Evolutionary conservation across 768 basidiomycete genomes (phyloP), one percentile per base, ranked within the genome.

Genomic region (Tephrocybe rancida): DNA sequence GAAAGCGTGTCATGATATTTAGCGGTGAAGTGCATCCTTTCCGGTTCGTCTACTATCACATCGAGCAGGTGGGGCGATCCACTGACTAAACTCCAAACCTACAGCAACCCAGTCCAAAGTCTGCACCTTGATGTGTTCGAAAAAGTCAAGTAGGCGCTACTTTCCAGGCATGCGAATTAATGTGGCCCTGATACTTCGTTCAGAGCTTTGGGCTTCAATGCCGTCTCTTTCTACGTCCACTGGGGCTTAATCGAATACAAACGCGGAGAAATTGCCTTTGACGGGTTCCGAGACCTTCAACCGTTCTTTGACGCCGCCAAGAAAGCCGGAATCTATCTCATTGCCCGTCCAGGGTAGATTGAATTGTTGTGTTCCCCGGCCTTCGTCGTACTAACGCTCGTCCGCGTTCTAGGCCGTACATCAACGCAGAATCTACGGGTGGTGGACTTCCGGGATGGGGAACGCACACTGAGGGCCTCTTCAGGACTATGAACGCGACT

Each of bases 361-460:
- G 21, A 41, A 18, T 11, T 35, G 38, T 26, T 41, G 3, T 38
- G 13, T 11, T 32, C 30, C 6, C 34, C 26, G 19, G 2, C 5
- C 48, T 29, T 39, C 22, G 16, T 29, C 32, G 21, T 13, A 50
- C 44, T 26, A 42, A 8, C 32, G n/a, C 14, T 29, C 19, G 2
- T 38, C 9, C 29, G 25, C 24, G 21, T 3, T 54, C 45, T 41
- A 75, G 76, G 6, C 75, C 76, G 3, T 76, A 78, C 35, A 74
- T 78, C 49, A 78, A 81, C 55, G 78, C 74, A 1, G 80, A 82
- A 60, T 76, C 73, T 2, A 71, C 79, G 14, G 79, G 73, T n/a
- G 78, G 78, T 22, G 80, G 82, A 1, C 78, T 84, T 44, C 83
- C 83, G 10, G 82, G 82, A 18, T 83, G 81, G 82, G 78, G 79